Evolutionary conservation across 805 yeast species (phyloP), one percentile per base, ranked within the genome.

Genomic region (Candida montana): DNA sequence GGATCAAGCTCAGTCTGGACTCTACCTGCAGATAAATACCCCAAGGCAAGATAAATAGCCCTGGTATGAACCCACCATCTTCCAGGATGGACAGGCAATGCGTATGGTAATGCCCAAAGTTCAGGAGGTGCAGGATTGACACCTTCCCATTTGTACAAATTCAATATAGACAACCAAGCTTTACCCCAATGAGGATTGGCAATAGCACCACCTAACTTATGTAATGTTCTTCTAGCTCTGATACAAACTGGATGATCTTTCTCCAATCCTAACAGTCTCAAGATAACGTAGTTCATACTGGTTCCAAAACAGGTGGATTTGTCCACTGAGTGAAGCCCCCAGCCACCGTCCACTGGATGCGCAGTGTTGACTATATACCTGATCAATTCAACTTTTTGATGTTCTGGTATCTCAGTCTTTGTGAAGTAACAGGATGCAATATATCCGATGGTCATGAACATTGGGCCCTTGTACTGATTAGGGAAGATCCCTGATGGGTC

Each of bases 61-160:
- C 99, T 71, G 0, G 97, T 90, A 57, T 93, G 99, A 18, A 91
- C 96, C 99, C 99, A 93, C 99, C 98, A 93, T 57, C 86, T 75
- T 28, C 90, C 95, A 1, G 99, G 99, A 57, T 93, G 98, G 31
- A 89, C 69, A 0, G 96, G 95, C 2, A 83, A 54, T 37, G 70
- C 57, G 47, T 88, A 85, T 2, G 99, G 99, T 32, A 91, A 62
- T 44, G 83, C 62, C 93, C 96, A 93, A 37, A 89, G 64, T 57
- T 93, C 99, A 2, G 97, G 91, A 3, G 99, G 99, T 1, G 96
- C 95, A 3, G 99, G 99, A 52, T 93, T 93, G 5, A 91, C 96
- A 41, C 99, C 99, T 47, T 85, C 95, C 96, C 98, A 93, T 31
- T 77, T 77, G 58, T 90, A 93, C 39, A 93, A 63, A 48, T 83